Base-by-base conservation (phyloP, 192 early-diverging fungal species). In the Glomus cerebriforme region DNA sequence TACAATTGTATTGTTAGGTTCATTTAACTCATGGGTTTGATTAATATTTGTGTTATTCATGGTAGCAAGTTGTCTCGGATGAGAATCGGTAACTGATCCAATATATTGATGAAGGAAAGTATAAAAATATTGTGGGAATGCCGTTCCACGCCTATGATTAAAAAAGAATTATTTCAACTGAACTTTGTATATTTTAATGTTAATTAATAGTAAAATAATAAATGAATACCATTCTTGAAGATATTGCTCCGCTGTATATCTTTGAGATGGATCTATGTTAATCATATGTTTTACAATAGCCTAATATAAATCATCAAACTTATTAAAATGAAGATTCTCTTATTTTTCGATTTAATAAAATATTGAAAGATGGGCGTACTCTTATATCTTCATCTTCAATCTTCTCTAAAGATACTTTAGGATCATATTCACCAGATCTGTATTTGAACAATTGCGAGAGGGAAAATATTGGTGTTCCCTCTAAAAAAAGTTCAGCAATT, bases 401-500 rank as follows among this genome's bases (percentile, higher is more conserved):
- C 79, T 92, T 95, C 3, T 92, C 91, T 59, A 96, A 81, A 49
- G 93, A 88, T 7, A 86, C 77, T 19, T 82, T 67, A 0, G 93
- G 93, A 34, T 90, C 88, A 79, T 94, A 96, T 59, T 93, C 92
- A 6, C 93, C 92, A 68, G 87, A 89, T 66, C 94, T 85, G 81
- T 97, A 99, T 67, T 96, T 91, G 80, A 99, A 87, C 27, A 99
- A 85, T 76, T 97, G 96, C 35, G 96, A 94, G 22, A 99, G 85
- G 2, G 92, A 94, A 80, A 99, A 99, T 39, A 99, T 85, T 9
- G 96, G 90, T 24, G 93, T 92, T 7, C 97, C 96, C 81, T 99
- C 97, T 39, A 98, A 83, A 79, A 97, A 96, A 5, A 99, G 82
- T 83, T 99, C 97, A 2, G 95, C 96, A 81, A 99, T 95, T 0